Conservation (phyloP, 2,329 filamentous ascomycete species). For the Sarocladiaceae sp. region DNA sequence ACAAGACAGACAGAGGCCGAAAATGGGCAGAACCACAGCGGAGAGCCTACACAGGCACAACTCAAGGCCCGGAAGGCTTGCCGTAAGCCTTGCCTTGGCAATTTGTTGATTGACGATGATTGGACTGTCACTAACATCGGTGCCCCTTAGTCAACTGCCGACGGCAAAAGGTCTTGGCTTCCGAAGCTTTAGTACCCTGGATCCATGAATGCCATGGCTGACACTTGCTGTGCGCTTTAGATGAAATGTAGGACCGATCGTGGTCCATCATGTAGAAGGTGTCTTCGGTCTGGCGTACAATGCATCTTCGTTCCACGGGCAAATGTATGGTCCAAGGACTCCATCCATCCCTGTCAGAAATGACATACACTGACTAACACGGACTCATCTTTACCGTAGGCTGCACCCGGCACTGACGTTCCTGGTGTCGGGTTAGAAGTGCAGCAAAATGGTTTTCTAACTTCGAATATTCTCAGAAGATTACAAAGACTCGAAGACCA, state of each 20-base stretch:
- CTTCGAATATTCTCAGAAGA: not conserved
- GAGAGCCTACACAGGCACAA: not conserved
- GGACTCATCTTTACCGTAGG: not conserved
- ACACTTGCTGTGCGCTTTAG: not conserved
- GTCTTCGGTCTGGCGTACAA: not conserved
- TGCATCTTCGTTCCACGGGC: constrained; percentile 3
- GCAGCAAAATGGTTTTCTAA: not conserved
- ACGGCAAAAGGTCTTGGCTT: constrained; percentile 6
- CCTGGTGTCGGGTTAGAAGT: not conserved
- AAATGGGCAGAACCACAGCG: not conserved
- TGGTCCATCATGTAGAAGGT: constrained; percentile 4
- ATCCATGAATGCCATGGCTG: not conserved
- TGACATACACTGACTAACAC: not conserved
- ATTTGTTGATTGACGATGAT: not conserved
- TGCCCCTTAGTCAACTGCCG: constrained; percentile 5
- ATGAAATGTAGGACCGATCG: constrained; percentile 6
- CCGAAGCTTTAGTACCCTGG: not conserved
- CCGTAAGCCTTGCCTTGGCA: not conserved
- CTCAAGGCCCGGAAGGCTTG: constrained; percentile 6
- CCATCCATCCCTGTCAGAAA: not conserved
- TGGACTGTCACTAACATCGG: not conserved
- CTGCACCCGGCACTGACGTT: not conserved
- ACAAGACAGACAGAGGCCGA: not conserved
- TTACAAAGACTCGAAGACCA: constrained; percentile 4
- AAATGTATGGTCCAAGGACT: not conserved